Percentiles rank a stretch among this genome's conserved stretches.
Evolutionary conservation across 257 asterid genomes (phyloP).

Genomic region (Nicotiana noctiflora): DNA sequence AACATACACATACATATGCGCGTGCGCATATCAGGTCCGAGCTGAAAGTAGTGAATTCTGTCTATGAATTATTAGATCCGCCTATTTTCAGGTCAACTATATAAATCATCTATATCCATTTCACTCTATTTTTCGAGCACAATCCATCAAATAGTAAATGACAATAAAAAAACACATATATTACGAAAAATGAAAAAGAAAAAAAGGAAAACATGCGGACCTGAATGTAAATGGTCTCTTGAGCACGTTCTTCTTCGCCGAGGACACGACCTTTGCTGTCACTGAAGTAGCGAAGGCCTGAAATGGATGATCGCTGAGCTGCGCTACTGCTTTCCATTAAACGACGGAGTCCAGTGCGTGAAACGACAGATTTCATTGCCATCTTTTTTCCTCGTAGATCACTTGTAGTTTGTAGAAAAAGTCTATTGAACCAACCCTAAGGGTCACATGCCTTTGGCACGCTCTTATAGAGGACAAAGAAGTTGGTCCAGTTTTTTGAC

Average conservation of each 20-base stretch:
- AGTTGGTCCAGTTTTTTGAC: background rate
- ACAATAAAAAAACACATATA: background rate
- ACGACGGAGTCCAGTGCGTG: constrained; percentile 26
- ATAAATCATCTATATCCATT: background rate
- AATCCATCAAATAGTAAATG: background rate
- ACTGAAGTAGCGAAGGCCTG: constrained; percentile 42
- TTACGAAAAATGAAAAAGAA: background rate
- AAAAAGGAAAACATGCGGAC: constrained; percentile 8
- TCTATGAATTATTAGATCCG: background rate
- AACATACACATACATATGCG: too few species aligned
- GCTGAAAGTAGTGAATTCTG: background rate
- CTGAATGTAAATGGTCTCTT: constrained; percentile 70
- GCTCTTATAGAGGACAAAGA: background rate
- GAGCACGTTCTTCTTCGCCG: constrained; percentile 85
- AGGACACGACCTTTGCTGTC: constrained; percentile 59
- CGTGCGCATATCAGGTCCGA: background rate
- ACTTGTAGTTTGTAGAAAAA: background rate
- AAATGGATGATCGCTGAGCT: constrained; percentile 23
- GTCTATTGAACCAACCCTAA: background rate
- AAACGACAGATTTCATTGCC: constrained; percentile 45
- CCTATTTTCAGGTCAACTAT: background rate
- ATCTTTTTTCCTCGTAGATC: background rate
- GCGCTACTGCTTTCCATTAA: constrained; percentile 24
- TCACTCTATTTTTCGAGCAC: background rate
- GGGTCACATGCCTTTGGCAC: background rate